Evolutionary conservation across 306 rosid species (phyloP).

Genomic region (Leucaena leucocephala): DNA sequence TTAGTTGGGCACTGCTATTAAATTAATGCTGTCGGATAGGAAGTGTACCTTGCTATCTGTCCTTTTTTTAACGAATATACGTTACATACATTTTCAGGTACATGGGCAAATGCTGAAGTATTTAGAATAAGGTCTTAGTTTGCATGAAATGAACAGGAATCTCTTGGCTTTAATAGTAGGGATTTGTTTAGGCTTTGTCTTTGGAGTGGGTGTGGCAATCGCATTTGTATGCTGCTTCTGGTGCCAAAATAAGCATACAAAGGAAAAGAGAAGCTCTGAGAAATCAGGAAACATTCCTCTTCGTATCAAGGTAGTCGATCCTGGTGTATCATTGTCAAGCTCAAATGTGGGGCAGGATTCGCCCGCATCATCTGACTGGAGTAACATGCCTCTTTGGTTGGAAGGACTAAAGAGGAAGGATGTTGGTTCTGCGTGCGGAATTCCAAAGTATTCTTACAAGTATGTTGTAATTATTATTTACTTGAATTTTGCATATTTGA

Average conservation of each 20-base stretch:
- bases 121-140: conserved; percentile 16
- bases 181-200: conserved; percentile 69
- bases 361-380: conserved; percentile 76
- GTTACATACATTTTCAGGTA: conserved; percentile 35
- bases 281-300: conserved; percentile 55
- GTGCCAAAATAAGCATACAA: conserved; percentile 52
- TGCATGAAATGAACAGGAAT: conserved; percentile 39
- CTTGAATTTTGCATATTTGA: not conserved
- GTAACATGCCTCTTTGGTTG: conserved; percentile 67
- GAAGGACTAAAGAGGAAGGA: conserved; percentile 76
- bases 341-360: conserved; percentile 74
- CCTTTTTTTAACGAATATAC: conserved; percentile 18
- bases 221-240: conserved; percentile 53
- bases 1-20: not conserved
- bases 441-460: conserved; percentile 91
- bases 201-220: conserved; percentile 67
- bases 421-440: conserved; percentile 81
- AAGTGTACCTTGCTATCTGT: not conserved
- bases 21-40: not conserved
- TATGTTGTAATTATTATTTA: conserved; percentile 34
- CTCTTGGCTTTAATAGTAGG: conserved; percentile 59
- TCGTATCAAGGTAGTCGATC: conserved; percentile 53
- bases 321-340: conserved; percentile 61
- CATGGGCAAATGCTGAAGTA: conserved; percentile 25
- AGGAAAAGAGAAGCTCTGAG: conserved; percentile 62